These are phyloP conservation scores for Kwoniella bestiolae DNA, from an alignment of 768 basidiomycete genomes.

Conservation along the genomic window DNA sequence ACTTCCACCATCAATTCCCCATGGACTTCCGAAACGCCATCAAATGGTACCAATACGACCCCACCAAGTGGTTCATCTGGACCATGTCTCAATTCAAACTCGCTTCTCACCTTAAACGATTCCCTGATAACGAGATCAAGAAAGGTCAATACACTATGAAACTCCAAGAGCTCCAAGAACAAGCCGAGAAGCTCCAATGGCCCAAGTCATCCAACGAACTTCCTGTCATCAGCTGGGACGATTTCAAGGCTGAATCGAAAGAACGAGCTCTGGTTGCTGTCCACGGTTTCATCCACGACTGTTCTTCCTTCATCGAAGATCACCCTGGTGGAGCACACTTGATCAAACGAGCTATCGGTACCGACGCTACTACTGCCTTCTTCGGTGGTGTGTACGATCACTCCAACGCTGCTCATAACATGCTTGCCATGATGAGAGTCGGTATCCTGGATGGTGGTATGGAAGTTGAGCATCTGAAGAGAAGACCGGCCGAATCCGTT, in stretches of 20 bases:
- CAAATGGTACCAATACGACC: constrained; percentile 91
- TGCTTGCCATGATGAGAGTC: constrained; percentile 78
- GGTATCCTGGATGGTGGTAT: constrained; percentile 70
- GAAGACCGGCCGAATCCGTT: constrained; percentile 36
- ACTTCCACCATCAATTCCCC: constrained; percentile 97
- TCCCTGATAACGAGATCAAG: constrained; percentile 84
- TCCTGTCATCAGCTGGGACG: constrained; percentile 83
- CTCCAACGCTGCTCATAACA: constrained; percentile 83
- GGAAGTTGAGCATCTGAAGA: constrained; percentile 61
- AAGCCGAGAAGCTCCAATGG: constrained; percentile 78
- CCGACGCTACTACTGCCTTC: constrained; percentile 90
- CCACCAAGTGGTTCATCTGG: constrained; percentile 90
- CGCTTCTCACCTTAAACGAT: constrained; percentile 78
- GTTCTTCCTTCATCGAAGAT: constrained; percentile 79
- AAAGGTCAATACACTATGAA: constrained; percentile 96
- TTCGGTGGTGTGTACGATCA: constrained; percentile 91
- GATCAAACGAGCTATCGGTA: constrained; percentile 81
- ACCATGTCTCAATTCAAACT: constrained; percentile 67
- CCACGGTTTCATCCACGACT: constrained; percentile 92
- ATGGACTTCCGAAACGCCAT: constrained; percentile 98
- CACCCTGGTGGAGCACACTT: constrained; percentile 90
- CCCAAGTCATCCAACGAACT: constrained; percentile 75
- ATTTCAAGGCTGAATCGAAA: constrained; percentile 78
- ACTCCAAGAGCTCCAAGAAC: constrained; percentile 79
- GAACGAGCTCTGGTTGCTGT: constrained; percentile 82